Conservation (phyloP, 805 yeast genomes). For the Jamesozyma spencerorum region DNA sequence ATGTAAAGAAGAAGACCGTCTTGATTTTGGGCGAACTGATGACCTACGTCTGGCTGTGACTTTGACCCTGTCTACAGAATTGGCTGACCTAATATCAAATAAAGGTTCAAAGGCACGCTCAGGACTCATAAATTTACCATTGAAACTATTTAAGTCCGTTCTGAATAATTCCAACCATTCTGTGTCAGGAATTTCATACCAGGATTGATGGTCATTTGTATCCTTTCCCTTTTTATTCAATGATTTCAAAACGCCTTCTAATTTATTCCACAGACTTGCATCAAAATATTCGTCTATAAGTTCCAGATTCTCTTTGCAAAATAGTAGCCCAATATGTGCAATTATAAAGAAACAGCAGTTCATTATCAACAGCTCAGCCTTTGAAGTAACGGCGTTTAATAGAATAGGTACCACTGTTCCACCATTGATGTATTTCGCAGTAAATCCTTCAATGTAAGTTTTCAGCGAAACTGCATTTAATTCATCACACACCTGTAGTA, state of each 20-base stretch:
- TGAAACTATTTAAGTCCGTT: slow-evolving; percentile 30
- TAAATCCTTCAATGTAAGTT: slow-evolving; percentile 48
- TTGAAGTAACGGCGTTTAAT: slow-evolving; percentile 41
- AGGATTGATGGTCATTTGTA: slow-evolving; percentile 7
- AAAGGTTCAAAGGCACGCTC: slow-evolving; percentile 31
- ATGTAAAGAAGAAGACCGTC: not conserved
- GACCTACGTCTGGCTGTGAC: slow-evolving; percentile 5
- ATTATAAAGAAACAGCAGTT: slow-evolving; percentile 62
- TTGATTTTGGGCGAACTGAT: slow-evolving; percentile 1
- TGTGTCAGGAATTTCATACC: slow-evolving; percentile 28
- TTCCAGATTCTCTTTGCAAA: slow-evolving; percentile 40
- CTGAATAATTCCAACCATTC: slow-evolving; percentile 31
- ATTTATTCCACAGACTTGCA: slow-evolving; percentile 15
- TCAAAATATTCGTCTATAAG: slow-evolving; percentile 26
- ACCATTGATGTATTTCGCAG: slow-evolving; percentile 45
- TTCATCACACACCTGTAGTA: slow-evolving; percentile 55
- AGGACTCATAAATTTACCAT: slow-evolving; percentile 34
- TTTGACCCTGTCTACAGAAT: not conserved
- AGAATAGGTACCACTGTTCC: slow-evolving; percentile 54
- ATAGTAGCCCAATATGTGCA: slow-evolving; percentile 51
- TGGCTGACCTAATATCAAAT: slow-evolving; percentile 21
- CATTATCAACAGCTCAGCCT: slow-evolving; percentile 46
- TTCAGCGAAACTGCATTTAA: slow-evolving; percentile 51
- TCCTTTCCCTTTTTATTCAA: not conserved
- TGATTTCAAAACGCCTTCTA: slow-evolving; percentile 13